Evolutionary conservation across 495 filamentous ascomycete species (phyloP), one percentile per base, ranked within the genome.

Genomic region (Neurospora hispaniola): DNA sequence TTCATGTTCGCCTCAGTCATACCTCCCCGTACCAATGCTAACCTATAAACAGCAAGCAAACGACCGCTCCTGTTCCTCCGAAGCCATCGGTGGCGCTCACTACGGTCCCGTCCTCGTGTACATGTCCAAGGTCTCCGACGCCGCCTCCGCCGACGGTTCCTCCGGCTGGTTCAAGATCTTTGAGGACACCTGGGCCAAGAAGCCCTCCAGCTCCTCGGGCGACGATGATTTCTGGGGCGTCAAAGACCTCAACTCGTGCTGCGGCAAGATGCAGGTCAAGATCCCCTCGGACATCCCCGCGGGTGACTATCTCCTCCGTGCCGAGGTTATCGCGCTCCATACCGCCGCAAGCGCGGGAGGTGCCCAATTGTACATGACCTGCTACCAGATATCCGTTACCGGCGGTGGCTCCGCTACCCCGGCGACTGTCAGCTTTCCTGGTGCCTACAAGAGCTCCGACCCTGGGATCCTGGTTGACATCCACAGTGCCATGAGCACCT

Each of bases 261-360:
- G 86, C 80, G 84, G 86, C 18, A 80, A 81, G 70, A 82, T 86
- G 80, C 72, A 82, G 69, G 80, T 87, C 59, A 80, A 76, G 48
- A 85, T 88, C 77, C 86, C 86, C 14, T 43, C 79, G 14, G 82
- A 85, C 77, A 74, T 87, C 44, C 75, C 84, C 8, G 54, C 85
- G 1, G 86, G 86, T 69, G 85, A 88, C 76, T 88, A 87, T 75
- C 81, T 87, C 2, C 78, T 88, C 27, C 84, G 86, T 41, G 86
- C 85, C 39, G 86, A 88, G 77, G 83, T 78, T 4, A 82, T 87
- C n/a, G 86, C 86, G 0, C 80, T 88, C 6, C 86, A 88, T 68
- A 78, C 83, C 1, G 85, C 85, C 11, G 78, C 69, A 39, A 69
- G 74, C 16, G n/a, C 78, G 2, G 79, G 78, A 18, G 78, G 79